Percentiles rank a stretch among this genome's conserved stretches.
Evolutionary conservation across 139 green algal species (phyloP).

Genomic region (Chlorokybus atmophyticus): DNA sequence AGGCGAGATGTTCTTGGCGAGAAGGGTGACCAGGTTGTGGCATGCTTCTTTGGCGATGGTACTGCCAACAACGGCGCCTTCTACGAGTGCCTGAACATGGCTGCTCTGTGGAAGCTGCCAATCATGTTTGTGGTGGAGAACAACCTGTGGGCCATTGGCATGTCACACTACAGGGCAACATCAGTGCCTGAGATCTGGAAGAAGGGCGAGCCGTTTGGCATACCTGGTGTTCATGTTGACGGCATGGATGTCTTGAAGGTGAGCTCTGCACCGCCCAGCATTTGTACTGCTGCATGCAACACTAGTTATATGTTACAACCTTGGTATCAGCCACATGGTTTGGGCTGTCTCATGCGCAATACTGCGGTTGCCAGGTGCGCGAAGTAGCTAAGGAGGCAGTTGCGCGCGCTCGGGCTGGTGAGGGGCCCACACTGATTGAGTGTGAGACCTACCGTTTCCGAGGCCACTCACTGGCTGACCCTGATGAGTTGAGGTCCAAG

Average conservation of each 20-base stretch:
- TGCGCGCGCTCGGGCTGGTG: constrained; percentile 66
- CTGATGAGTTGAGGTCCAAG: constrained; percentile 75
- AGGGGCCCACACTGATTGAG: constrained; percentile 94
- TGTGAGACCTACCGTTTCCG: constrained; percentile 94
- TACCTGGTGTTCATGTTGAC: constrained; percentile 89
- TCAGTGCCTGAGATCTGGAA: constrained; percentile 88
- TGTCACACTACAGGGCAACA: constrained; percentile 79
- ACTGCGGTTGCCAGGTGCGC: constrained; percentile 23
- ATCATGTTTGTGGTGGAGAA: constrained; percentile 99
- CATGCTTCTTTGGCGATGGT: constrained; percentile 89
- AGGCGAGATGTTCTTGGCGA: constrained; percentile 60
- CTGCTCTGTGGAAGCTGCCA: constrained; percentile 58
- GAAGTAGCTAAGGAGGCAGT: constrained; percentile 81
- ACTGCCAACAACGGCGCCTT: constrained; percentile 94
- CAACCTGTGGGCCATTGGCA: constrained; percentile 97
- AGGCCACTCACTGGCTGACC: constrained; percentile 93
- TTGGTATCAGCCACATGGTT: no score
- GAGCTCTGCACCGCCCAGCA: background rate
- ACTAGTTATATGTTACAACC: background rate
- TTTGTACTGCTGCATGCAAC: background rate
- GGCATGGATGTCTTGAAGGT: constrained; percentile 98
- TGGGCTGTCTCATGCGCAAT: no score
- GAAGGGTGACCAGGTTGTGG: constrained; percentile 58
- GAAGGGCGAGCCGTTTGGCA: constrained; percentile 90
- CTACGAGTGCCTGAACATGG: constrained; percentile 97